Evolutionary conservation across 768 basidiomycete species (phyloP), one percentile per base, ranked within the genome.

Genomic region (Boletales sp.): DNA sequence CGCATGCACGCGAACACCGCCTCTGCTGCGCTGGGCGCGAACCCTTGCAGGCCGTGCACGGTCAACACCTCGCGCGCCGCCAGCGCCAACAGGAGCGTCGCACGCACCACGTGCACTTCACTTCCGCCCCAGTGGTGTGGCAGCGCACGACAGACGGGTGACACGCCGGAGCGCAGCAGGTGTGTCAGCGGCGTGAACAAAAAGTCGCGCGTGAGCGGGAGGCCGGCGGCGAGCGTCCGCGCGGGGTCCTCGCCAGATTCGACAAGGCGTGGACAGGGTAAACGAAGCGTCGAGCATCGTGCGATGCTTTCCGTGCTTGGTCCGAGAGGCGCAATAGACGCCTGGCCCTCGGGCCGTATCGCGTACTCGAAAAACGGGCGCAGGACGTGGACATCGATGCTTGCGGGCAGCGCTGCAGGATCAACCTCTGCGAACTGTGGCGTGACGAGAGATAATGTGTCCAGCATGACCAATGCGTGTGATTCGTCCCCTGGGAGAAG

Each of bases 1-100:
- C 90, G 90, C 90, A 97, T 94, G 55, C 92, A 87, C 17, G 77
- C 80, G 57, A 94, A 86, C 5, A 87, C 73, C 8, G 83, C 64
- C 8, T 72, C 60, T 13, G 59, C 54, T 0, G 61, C 51, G 18
- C 38, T 15, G 6, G 55, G 44, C 24, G 45, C 55, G 30, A 80
- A 77, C 19, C 59, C 52, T 1, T 47, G 53, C 32, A 83, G 67
- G 2, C 73, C 72, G 58, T 76, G 75, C 10, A 60, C 62, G 14
- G 60, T 54, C 30, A 85, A 59, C 6, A 79, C 65, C 40, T 79
- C 72, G 29, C 78, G 76, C 10, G 74, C 67, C 13, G 79, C 67
- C 37, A 74, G 72, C 2, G 78, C 74, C n/a, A 94, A 68, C 13
- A 85, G 66, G 14, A 97, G 69, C 8, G 84, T 78, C 0, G 82